Conservation (phyloP, 2,329 filamentous ascomycete species). For the Cladosporium sp. region DNA sequence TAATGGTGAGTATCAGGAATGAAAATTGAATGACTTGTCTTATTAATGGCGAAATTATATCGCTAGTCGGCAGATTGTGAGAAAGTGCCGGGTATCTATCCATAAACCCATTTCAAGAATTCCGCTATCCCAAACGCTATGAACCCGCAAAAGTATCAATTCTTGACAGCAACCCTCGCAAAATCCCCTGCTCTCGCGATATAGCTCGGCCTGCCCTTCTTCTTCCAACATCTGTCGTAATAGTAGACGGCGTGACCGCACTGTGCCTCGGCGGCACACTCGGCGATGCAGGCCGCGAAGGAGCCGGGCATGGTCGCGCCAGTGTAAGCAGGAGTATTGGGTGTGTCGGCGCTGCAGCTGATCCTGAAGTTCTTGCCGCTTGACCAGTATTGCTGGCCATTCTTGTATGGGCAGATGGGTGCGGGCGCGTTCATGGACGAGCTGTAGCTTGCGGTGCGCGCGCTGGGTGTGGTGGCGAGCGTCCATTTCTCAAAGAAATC, state of each 20-base stretch:
- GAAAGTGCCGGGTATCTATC: too few species aligned
- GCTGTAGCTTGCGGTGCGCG: background rate
- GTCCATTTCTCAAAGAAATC: slow-evolving; percentile 13
- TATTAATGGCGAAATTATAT: too few species aligned
- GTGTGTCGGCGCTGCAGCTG: slow-evolving; percentile 1
- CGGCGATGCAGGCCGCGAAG: background rate
- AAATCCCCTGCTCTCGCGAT: background rate
- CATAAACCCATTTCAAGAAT: too few species aligned
- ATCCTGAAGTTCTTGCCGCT: background rate
- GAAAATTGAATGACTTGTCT: too few species aligned
- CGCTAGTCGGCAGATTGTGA: too few species aligned
- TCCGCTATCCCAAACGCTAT: too few species aligned
- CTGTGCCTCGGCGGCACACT: slow-evolving; percentile 1
- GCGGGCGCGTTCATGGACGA: background rate
- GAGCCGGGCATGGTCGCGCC: background rate
- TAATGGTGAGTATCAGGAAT: too few species aligned
- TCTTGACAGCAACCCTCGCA: background rate
- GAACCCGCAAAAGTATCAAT: background rate
- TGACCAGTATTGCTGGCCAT: background rate
- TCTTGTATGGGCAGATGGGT: background rate
- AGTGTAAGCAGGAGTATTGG: slow-evolving; percentile 1
- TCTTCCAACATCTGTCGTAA: slow-evolving; percentile 9
- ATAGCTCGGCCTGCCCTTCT: slow-evolving; percentile 1
- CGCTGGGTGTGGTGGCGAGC: background rate
- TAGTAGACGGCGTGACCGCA: slow-evolving; percentile 5